These are phyloP conservation scores for Krasilnikovozyma curviuscula DNA, from an alignment of 768 basidiomycete species.

Conservation along the genomic window DNA sequence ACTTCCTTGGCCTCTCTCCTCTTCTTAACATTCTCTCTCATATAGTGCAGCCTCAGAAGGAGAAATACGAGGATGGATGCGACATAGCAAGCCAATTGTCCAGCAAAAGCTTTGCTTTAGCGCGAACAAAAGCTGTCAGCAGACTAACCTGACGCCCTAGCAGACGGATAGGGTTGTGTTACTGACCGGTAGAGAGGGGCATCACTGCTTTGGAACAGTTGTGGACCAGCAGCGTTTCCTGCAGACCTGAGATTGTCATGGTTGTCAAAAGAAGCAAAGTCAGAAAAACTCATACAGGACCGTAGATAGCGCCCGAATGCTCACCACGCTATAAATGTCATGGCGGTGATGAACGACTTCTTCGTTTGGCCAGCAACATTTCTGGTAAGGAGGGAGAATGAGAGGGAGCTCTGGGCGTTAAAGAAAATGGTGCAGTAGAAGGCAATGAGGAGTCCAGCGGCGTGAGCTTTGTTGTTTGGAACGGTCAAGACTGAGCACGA, in stretches of 20 bases:
- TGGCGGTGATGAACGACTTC: slow-evolving; percentile 32
- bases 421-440: slow-evolving; percentile 31
- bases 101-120: too few relatives aligned
- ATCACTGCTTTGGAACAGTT: slow-evolving; percentile 35
- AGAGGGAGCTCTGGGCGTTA: slow-evolving; percentile 10
- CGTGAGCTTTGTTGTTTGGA: slow-evolving; percentile 29
- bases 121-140: too few relatives aligned
- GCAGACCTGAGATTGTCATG: too few relatives aligned
- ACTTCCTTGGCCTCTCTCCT: not conserved
- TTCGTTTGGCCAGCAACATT: too few relatives aligned
- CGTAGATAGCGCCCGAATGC: too few relatives aligned
- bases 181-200: slow-evolving; percentile 32
- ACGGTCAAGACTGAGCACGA: slow-evolving; percentile 35
- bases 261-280: too few relatives aligned
- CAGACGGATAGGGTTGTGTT: too few relatives aligned
- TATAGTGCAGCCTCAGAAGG: slow-evolving; percentile 1
- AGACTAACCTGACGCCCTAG: too few relatives aligned
- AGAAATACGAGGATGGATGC: slow-evolving; percentile 2
- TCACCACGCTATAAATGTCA: slow-evolving; percentile 39
- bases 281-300: too few relatives aligned
- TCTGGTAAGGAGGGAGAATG: slow-evolving; percentile 14
- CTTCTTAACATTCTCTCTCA: slow-evolving; percentile 2
- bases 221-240: too few relatives aligned
- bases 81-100: too few relatives aligned
- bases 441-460: slow-evolving; percentile 34